Evolutionary conservation across 495 filamentous ascomycete species (phyloP), one percentile per base, ranked within the genome.

Genomic region (Tuber magnatum): DNA sequence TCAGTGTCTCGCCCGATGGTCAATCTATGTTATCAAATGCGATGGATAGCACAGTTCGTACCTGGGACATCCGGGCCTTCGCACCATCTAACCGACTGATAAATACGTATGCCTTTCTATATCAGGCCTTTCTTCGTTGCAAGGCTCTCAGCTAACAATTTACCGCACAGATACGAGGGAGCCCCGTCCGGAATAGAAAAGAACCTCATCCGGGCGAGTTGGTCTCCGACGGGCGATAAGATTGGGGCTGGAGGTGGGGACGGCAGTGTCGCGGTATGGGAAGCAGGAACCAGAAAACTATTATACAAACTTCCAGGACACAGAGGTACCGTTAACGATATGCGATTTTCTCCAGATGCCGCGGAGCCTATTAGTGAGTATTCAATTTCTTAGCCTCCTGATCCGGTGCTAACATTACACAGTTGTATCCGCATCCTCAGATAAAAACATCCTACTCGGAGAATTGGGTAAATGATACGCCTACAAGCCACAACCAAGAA

Each of bases 1-100:
- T 99, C 35, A 85, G 90, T 69, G 88, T 97, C 40, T 98, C 96
- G 4, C 95, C 95, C 0, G 96, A 98, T 80, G 92, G 93, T 8
- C 93, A 97, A 81, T 90, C 91, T 20, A 87, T 99, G 39, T 86
- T 98, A 6, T 98, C 95, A 22, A 94, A 97, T 80, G 92, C 93
- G 5, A 93, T 97, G 84, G 95, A 99, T 82, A 93, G 91, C 20
- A 95, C 94, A 0, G 95, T 94, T 22, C 88, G 92, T 75, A 97
- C 94, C 38, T 99, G 95, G 96, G 94, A 99, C 83, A 92, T 99
- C 65, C 88, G 94, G 75, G 94, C 96, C 4, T 99, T 97, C 82
- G 94, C 96, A 3, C 93, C 95, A 0, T 87, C 89, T 0, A 92
- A 97, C 81, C 87, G 95, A 73, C 90, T 93, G 70, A 86, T 97